These are phyloP conservation scores for Leucocoprinus sp. DNA, from an alignment of 768 basidiomycete genomes.

Conservation along the genomic window DNA sequence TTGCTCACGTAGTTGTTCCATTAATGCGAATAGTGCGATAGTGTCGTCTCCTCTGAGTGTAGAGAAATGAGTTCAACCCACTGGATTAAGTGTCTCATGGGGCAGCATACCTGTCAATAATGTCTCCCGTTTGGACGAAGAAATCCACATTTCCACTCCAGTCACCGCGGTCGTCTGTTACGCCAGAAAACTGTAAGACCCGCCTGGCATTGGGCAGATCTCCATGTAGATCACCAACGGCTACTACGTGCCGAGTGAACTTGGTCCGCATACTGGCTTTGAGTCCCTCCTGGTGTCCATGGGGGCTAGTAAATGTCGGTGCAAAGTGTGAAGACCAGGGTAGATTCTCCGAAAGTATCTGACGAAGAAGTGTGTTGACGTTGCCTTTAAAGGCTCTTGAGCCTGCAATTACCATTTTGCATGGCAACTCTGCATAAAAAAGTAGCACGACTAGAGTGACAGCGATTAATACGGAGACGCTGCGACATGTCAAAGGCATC, in stretches of 20 bases:
- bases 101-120: slow-evolving; percentile 71
- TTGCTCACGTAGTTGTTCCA: slow-evolving; percentile 76
- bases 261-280: slow-evolving; percentile 17
- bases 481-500: slow-evolving; percentile 9
- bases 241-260: slow-evolving; percentile 59
- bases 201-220: slow-evolving; percentile 72
- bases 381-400: neutral
- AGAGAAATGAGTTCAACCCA: neutral
- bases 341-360: neutral
- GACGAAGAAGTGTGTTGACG: slow-evolving; percentile 4
- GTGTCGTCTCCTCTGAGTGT: slow-evolving; percentile 76
- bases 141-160: slow-evolving; percentile 83
- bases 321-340: neutral
- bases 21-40: slow-evolving; percentile 73
- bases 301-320: neutral
- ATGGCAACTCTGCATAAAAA: slow-evolving; percentile 1
- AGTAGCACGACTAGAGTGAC: neutral
- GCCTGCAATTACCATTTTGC: neutral
- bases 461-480: neutral
- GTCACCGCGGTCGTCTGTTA: slow-evolving; percentile 61
- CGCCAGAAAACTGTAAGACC: slow-evolving; percentile 73
- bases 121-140: slow-evolving; percentile 94
- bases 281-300: neutral
- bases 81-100: neutral
- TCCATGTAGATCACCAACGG: slow-evolving; percentile 90